Evolutionary conservation across 306 rosid species (phyloP).

Genomic region (Hylodesmum podocarpum): DNA sequence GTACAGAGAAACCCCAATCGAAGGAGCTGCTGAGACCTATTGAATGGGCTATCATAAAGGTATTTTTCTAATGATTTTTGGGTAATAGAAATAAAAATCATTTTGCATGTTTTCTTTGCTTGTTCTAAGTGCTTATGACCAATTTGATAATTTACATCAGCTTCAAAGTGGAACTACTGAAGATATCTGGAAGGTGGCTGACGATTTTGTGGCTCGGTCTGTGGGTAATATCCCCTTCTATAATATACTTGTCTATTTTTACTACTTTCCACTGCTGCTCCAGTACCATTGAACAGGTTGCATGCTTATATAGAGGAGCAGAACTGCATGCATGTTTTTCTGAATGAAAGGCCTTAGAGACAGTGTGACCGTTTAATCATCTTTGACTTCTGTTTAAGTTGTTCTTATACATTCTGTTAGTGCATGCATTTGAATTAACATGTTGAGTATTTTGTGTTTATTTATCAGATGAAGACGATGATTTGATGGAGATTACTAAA

Average conservation of each 20-base stretch:
- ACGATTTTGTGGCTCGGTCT: constrained; percentile 19
- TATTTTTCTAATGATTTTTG: constrained; percentile 34
- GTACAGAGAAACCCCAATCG: constrained; percentile 54
- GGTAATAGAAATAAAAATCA: constrained; percentile 7
- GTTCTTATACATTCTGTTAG: not conserved
- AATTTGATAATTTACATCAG: constrained; percentile 54
- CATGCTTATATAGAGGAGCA: not conserved
- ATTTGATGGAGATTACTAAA: constrained; percentile 27
- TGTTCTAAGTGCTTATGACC: constrained; percentile 37
- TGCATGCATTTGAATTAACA: not conserved
- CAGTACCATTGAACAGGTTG: not conserved
- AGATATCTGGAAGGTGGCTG: constrained; percentile 56
- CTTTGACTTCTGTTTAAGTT: not conserved
- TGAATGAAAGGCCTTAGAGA: not conserved
- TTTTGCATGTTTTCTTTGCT: constrained; percentile 15
- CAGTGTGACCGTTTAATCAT: not conserved
- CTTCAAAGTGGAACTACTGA: constrained; percentile 56
- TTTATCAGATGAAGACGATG: constrained; percentile 28
- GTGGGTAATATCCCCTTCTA: constrained; percentile 42
- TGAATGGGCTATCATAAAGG: constrained; percentile 62
- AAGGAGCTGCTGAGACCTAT: constrained; percentile 48
- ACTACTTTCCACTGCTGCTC: constrained; percentile 3
- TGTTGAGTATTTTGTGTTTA: constrained; percentile 22
- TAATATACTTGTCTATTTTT: not conserved
- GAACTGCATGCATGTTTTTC: constrained; percentile 5